A percentile compares a stretch with the other conserved stretches of the same genome.
These are phyloP conservation scores for Sequoiadendron giganteum DNA, from an alignment of 75 land plant genomes.

Conservation along the genomic window DNA sequence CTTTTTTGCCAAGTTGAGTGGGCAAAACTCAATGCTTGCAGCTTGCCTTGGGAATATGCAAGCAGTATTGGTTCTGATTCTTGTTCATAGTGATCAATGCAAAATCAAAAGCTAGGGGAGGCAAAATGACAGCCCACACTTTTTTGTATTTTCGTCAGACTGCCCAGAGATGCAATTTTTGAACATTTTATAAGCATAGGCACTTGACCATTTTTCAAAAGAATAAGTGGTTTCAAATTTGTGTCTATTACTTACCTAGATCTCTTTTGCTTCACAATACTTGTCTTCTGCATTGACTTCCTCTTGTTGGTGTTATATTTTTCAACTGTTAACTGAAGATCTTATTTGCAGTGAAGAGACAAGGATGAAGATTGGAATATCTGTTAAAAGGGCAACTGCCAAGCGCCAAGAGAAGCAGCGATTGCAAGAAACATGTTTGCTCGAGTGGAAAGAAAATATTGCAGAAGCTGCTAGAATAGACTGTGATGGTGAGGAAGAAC, in stretches of 20 bases:
- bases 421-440: constrained; percentile 53
- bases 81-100: too few species aligned
- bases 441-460: constrained; percentile 71
- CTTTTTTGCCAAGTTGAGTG: too few species aligned
- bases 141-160: too few species aligned
- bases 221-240: too few species aligned
- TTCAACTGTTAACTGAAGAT: background rate
- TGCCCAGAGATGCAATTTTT: too few species aligned
- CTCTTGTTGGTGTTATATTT: background rate
- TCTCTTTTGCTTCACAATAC: background rate
- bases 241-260: background rate
- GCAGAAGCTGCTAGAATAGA: constrained; percentile 79
- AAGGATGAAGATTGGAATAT: constrained; percentile 55
- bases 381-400: constrained; percentile 48
- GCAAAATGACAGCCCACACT: too few species aligned
- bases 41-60: too few species aligned
- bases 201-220: too few species aligned
- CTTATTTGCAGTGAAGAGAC: constrained; percentile 57
- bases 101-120: too few species aligned
- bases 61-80: too few species aligned
- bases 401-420: constrained; percentile 26
- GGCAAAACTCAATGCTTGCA: too few species aligned
- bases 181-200: too few species aligned
- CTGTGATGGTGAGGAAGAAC: constrained; percentile 59
- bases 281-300: background rate